These are phyloP conservation scores for Aspergillus fijiensis DNA, from an alignment of 2,329 filamentous ascomycete species.

Conservation along the genomic window DNA sequence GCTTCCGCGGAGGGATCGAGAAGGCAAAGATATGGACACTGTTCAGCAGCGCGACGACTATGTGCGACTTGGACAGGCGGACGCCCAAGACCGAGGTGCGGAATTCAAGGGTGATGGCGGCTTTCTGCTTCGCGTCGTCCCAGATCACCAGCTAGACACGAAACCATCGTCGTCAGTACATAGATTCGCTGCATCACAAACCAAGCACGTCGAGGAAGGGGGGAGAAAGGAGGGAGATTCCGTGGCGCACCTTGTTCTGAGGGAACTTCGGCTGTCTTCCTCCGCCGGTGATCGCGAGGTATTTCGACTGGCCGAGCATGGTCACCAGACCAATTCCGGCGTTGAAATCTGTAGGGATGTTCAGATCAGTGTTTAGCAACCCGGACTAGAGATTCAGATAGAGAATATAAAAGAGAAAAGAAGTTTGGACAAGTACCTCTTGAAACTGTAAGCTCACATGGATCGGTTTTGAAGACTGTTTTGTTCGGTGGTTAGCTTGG, in stretches of 20 bases:
- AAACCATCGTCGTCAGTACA: neutral
- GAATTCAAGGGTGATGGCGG: conserved; percentile 74
- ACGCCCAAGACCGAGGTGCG: conserved; percentile 78
- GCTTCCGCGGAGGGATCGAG: conserved; percentile 66
- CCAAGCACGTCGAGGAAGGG: neutral
- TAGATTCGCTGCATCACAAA: neutral
- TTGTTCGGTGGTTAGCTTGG: conserved; percentile 18
- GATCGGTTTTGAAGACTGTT: conserved; percentile 70
- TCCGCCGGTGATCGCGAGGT: conserved; percentile 84
- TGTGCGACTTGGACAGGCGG: conserved; percentile 70
- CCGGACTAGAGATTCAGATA: neutral
- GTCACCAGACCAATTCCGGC: conserved; percentile 78
- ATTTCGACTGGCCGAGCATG: conserved; percentile 85
- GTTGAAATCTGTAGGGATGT: conserved; percentile 62
- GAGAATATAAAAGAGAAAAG: neutral
- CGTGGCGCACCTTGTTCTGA: conserved; percentile 68
- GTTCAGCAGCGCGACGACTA: conserved; percentile 79
- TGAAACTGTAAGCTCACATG: conserved; percentile 67
- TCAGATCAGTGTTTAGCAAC: neutral
- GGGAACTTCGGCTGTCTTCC: conserved; percentile 82
- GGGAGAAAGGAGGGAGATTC: neutral
- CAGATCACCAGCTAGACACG: conserved; percentile 68
- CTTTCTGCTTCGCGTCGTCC: conserved; percentile 79
- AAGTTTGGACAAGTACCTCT: conserved; percentile 46
- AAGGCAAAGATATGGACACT: conserved; percentile 80